These are phyloP conservation scores for Trifolium dubium DNA, from an alignment of 306 rosid species.

Conservation along the genomic window DNA sequence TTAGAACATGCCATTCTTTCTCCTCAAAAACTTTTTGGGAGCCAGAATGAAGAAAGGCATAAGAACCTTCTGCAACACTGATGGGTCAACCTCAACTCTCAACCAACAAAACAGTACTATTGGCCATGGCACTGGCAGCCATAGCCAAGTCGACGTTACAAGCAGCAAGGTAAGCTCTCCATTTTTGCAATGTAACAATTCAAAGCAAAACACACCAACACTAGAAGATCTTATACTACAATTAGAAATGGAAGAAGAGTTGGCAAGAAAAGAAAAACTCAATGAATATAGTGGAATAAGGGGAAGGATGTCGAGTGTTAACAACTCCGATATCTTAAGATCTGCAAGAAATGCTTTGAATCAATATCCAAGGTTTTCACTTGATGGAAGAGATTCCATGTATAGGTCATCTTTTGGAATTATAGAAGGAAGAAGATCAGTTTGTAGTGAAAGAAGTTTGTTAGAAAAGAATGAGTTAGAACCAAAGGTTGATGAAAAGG, in stretches of 20 bases:
- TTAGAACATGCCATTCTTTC: constrained; percentile 73
- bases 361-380: constrained; percentile 93
- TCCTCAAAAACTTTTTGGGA: constrained; percentile 73
- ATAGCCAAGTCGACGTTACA: constrained; percentile 38
- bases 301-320: constrained; percentile 78
- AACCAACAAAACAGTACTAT: constrained; percentile 52
- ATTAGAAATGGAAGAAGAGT: constrained; percentile 74
- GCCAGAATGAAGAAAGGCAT: constrained; percentile 81
- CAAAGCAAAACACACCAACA: constrained; percentile 54
- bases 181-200: neutral
- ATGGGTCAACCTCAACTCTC: constrained; percentile 54
- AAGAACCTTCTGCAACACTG: constrained; percentile 69
- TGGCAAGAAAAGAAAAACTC: constrained; percentile 58
- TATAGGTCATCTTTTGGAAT: constrained; percentile 74
- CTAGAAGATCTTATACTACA: constrained; percentile 72
- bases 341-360: constrained; percentile 89
- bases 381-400: constrained; percentile 93
- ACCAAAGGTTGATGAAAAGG: constrained; percentile 33
- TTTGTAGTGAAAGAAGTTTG: constrained; percentile 54
- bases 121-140: constrained; percentile 12
- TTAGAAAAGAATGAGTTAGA: constrained; percentile 29
- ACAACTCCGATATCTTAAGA: constrained; percentile 76
- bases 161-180: constrained; percentile 49
- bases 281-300: constrained; percentile 38
- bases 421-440: constrained; percentile 59